Evolutionary conservation across 2,329 filamentous ascomycete species (phyloP), one percentile per base, ranked within the genome.

Genomic region (Polytolypa hystricis): DNA sequence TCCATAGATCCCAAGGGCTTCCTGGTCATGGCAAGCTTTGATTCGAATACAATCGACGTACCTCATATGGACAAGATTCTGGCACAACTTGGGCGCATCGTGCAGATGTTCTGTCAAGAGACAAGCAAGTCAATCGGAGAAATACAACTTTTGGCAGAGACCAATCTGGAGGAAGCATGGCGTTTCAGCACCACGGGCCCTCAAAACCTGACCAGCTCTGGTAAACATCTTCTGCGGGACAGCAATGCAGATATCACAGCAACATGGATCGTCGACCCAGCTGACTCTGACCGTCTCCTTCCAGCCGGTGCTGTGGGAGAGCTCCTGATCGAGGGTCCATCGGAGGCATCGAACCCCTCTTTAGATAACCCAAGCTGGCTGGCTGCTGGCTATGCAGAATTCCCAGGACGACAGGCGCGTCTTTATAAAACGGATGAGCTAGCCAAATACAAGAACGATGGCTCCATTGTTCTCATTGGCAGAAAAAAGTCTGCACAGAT

Each of bases 11-110:
- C 65, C 11, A 61, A 67, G 30, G 73, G 74, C 0, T 74, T 77
- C 56, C 54, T 73, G 25, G 58, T 75, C 39, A 76, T 77, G 70
- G 74, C 75, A 0, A 77, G 72, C 48, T 79, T 77, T 45, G 74
- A 79, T 49, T 72, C 70, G 4, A 69, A 67, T 26, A 67, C 66
- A 1, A 66, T 78, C 6, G 55, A 59, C 11, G 58, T 58, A 26
- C 40, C 52, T 0, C 62, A 65, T 7, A 74, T 78, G 67, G 55
- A 71, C 42, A 56, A 59, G 28, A 66, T 70, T 12, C 54, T 79
- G 14, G 47, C 51, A 2, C 67, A 73, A 42, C 57, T 79, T 12
- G 67, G 67, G 14, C 47, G 54, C 1, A 60, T 71, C 10, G 63
- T 67, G 0, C 39, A 43, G 25, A 10, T 25, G 12, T 27, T 42